Percentiles rank a stretch among this genome's conserved stretches.
Evolutionary conservation across 75 land plant genomes (phyloP).

Genomic region (Sequoia sempervirens): DNA sequence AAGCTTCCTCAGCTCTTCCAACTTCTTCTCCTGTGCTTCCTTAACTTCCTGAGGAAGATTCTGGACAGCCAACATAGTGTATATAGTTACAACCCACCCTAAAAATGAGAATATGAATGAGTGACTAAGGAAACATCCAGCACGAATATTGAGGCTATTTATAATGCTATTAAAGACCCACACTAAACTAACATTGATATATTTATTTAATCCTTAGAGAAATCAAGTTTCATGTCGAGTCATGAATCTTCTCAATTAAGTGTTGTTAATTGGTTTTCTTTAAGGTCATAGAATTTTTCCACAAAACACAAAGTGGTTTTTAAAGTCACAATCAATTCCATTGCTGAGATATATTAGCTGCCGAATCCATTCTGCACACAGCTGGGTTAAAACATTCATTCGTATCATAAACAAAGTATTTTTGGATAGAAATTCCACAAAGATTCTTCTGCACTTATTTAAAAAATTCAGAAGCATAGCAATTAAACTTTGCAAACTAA

Average conservation of each 20-base stretch:
- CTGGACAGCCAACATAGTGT: conserved; percentile 23
- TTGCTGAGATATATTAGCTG: background rate
- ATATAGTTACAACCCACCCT: background rate
- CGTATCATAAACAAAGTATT: background rate
- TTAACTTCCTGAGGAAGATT: conserved; percentile 70
- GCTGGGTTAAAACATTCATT: background rate
- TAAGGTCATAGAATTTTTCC: background rate
- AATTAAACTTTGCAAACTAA: background rate
- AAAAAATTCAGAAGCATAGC: background rate
- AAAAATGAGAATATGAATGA: background rate
- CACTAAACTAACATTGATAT: background rate
- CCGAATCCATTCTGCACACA: background rate
- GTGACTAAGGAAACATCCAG: background rate
- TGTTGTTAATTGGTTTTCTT: background rate
- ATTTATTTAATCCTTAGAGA: background rate
- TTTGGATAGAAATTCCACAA: background rate
- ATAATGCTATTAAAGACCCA: background rate
- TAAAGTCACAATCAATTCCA: background rate
- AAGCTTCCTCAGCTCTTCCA: conserved; percentile 78
- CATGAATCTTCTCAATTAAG: background rate
- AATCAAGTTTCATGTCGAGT: background rate
- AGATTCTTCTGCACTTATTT: background rate
- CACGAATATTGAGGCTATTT: background rate
- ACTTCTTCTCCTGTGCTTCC: conserved; percentile 73
- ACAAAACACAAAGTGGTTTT: background rate